A percentile compares a stretch with the other conserved stretches of the same genome.
Conservation (phyloP, 164 flowering plant species). For the Platanus orientalis region DNA sequence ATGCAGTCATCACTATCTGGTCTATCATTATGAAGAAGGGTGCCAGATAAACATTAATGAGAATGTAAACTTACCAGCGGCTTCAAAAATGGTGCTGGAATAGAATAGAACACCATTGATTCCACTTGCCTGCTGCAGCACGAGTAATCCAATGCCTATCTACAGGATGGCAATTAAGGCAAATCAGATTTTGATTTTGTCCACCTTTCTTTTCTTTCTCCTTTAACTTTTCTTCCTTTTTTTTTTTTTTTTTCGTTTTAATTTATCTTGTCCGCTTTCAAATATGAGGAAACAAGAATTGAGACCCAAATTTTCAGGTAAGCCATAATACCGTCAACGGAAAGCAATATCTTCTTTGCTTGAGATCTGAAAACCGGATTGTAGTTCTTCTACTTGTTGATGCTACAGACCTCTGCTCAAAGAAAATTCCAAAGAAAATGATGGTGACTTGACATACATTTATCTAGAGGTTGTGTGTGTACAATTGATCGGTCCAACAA, state of each 20-base stretch:
- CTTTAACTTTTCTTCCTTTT: no score
- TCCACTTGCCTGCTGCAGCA: constrained; percentile 85
- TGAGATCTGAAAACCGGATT: constrained; percentile 66
- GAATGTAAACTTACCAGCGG: constrained; percentile 55
- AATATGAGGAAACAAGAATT: constrained; percentile 1
- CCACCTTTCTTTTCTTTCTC: no score
- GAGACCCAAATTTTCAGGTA: not conserved
- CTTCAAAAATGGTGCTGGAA: constrained; percentile 68
- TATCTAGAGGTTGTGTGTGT: not conserved
- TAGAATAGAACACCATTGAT: constrained; percentile 88
- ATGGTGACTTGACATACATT: not conserved
- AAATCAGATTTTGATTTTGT: not conserved
- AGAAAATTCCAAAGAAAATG: constrained; percentile 11
- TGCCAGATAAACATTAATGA: not conserved
- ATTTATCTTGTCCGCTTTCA: not conserved
- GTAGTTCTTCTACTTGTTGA: constrained; percentile 51
- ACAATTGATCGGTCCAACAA: not conserved
- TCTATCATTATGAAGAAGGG: not conserved
- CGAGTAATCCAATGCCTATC: constrained; percentile 84
- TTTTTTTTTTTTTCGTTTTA: no score
- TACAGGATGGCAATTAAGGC: constrained; percentile 27
- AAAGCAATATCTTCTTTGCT: constrained; percentile 72
- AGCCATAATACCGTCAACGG: constrained; percentile 66
- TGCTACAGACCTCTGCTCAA: constrained; percentile 63
- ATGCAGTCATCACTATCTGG: not conserved